Evolutionary conservation across 192 early-diverging fungal species (phyloP).

Genomic region (Umbelopsis sp.): DNA sequence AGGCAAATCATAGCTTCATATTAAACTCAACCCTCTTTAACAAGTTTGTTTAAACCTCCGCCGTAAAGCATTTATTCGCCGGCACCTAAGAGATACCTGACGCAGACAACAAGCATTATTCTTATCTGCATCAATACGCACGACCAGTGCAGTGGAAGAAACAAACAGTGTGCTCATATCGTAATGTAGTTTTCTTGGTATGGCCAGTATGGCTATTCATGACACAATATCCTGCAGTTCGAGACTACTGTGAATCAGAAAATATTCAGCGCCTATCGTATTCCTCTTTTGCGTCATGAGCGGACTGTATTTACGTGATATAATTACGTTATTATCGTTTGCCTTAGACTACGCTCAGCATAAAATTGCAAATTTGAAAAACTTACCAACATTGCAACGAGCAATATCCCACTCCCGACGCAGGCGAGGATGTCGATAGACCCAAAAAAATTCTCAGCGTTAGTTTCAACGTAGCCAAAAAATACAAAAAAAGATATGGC

Average conservation of each 20-base stretch:
- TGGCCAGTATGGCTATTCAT: too few species aligned
- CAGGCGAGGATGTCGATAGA: background rate
- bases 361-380: background rate
- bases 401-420: background rate
- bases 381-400: background rate
- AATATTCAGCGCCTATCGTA: too few species aligned
- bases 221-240: too few species aligned
- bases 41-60: background rate
- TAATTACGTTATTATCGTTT: too few species aligned
- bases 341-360: background rate
- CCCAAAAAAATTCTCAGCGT: background rate
- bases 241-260: too few species aligned
- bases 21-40: background rate
- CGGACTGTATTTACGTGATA: too few species aligned
- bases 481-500: background rate
- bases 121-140: background rate
- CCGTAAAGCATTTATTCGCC: background rate
- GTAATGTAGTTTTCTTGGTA: too few species aligned
- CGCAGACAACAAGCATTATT: background rate
- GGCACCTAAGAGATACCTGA: too few species aligned
- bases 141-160: too few species aligned
- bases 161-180: too few species aligned
- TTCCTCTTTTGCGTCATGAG: too few species aligned
- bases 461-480: background rate
- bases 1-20: slow-evolving; percentile 8